phyloP scores from a whole-genome alignment of 495 filamentous ascomycete genomes.

The Ramalina peruviana region DNA sequence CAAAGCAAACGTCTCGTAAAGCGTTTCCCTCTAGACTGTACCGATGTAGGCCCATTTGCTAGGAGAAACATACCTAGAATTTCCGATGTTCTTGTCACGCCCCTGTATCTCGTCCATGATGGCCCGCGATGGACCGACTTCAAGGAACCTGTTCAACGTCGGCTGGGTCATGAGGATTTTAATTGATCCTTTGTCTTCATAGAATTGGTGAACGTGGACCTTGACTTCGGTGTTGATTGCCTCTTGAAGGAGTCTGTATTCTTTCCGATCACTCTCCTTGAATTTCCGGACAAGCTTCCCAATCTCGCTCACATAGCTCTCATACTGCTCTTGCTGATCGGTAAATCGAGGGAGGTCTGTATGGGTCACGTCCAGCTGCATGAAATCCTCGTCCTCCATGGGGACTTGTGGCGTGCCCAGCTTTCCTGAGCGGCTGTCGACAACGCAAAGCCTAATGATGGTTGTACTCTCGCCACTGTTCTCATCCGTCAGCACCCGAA shows the following conservation, averaged over 20 bases:
- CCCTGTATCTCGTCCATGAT: conserved; percentile 5
- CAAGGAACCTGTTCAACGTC: conserved; percentile 6
- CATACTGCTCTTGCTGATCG: conserved; percentile 6
- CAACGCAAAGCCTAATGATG: conserved; percentile 20
- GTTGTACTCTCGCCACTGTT: conserved; percentile 21
- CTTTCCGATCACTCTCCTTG: conserved; percentile 6
- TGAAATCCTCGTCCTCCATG: conserved; percentile 12
- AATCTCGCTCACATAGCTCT: conserved; percentile 6
- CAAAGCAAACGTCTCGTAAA: too few species aligned
- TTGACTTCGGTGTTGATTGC: conserved; percentile 7
- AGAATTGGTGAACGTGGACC: conserved; percentile 17
- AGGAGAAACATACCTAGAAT: not conserved
- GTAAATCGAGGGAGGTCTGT: conserved; percentile 6
- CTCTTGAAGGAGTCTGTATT: conserved; percentile 5
- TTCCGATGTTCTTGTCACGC: not conserved
- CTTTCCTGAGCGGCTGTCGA: conserved; percentile 14
- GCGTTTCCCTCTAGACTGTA: too few species aligned
- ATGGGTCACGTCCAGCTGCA: conserved; percentile 11
- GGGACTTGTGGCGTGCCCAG: conserved; percentile 12
- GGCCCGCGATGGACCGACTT: conserved; percentile 8
- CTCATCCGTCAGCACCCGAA: conserved; percentile 27
- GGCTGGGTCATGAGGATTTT: conserved; percentile 10
- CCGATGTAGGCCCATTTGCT: too few species aligned
- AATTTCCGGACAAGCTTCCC: conserved; percentile 5
- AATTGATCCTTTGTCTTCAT: conserved; percentile 7